Percentiles rank a stretch among this genome's conserved stretches.
Evolutionary conservation across 2,329 filamentous ascomycete genomes (phyloP).

Genomic region (Aspergillaceae sp.): DNA sequence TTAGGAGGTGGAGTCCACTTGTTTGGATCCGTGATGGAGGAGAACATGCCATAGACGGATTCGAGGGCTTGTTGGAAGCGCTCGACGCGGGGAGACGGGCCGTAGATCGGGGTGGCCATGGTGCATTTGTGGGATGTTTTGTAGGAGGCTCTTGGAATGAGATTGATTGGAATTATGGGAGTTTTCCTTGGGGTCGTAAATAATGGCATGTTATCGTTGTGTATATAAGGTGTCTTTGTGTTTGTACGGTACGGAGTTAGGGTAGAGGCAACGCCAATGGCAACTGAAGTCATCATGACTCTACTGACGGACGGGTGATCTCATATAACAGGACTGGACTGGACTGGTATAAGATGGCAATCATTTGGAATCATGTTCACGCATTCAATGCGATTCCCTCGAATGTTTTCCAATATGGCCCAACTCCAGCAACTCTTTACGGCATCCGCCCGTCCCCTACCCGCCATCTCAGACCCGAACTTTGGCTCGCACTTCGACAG

Average conservation of each 20-base stretch:
- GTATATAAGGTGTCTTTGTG: background rate
- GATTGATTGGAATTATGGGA: background rate
- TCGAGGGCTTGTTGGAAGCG: constrained; percentile 32
- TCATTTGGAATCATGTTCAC: background rate
- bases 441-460: constrained; percentile 29
- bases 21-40: constrained; percentile 19
- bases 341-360: background rate
- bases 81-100: constrained; percentile 16
- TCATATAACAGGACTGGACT: constrained; percentile 6
- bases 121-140: background rate
- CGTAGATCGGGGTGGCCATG: constrained; percentile 1
- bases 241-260: background rate
- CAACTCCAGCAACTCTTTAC: constrained; percentile 27
- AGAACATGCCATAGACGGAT: constrained; percentile 33
- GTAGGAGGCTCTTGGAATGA: background rate
- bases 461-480: constrained; percentile 23
- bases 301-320: constrained; percentile 11
- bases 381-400: background rate
- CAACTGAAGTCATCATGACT: constrained; percentile 27
- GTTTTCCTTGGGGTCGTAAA: background rate
- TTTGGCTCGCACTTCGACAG: constrained; percentile 37
- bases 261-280: background rate
- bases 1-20: constrained; percentile 44
- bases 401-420: constrained; percentile 12
- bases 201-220: background rate